Conservation (phyloP, 176 grass and related monocot species). For the Areca catechu region DNA sequence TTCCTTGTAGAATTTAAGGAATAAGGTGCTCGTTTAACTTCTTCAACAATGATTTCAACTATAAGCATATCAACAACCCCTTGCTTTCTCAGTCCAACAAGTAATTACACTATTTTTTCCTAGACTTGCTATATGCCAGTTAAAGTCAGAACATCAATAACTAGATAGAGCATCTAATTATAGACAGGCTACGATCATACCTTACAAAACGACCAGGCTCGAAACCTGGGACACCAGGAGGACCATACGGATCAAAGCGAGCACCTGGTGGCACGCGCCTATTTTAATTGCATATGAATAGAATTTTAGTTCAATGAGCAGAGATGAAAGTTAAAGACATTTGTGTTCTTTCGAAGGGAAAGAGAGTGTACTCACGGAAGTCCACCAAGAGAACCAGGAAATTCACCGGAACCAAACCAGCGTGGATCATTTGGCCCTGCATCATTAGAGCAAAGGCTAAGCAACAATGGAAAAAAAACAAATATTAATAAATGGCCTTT, state of each 20-base stretch:
- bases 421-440: constrained; percentile 73
- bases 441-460: constrained; percentile 1
- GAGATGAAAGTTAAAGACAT: too few species aligned
- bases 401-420: constrained; percentile 65
- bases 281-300: constrained; percentile 2
- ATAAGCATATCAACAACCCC: constrained; percentile 1
- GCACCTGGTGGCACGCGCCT: constrained; percentile 51
- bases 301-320: too few species aligned
- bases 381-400: constrained; percentile 26
- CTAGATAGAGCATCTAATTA: too few species aligned
- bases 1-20: too few species aligned
- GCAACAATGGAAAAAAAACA: neutral
- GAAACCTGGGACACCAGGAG: constrained; percentile 78
- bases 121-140: too few species aligned
- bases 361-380: constrained; percentile 33
- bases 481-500: neutral
- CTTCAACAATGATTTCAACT: neutral
- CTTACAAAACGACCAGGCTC: constrained; percentile 74
- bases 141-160: too few species aligned
- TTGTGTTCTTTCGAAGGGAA: neutral
- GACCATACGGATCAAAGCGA: constrained; percentile 73
- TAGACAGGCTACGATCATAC: constrained; percentile 14
- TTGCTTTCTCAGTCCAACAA: too few species aligned
- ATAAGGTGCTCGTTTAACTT: neutral
- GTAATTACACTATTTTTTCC: too few species aligned